phyloP scores from a whole-genome alignment of 2,329 filamentous ascomycete species.

The Curvularia spicifera region DNA sequence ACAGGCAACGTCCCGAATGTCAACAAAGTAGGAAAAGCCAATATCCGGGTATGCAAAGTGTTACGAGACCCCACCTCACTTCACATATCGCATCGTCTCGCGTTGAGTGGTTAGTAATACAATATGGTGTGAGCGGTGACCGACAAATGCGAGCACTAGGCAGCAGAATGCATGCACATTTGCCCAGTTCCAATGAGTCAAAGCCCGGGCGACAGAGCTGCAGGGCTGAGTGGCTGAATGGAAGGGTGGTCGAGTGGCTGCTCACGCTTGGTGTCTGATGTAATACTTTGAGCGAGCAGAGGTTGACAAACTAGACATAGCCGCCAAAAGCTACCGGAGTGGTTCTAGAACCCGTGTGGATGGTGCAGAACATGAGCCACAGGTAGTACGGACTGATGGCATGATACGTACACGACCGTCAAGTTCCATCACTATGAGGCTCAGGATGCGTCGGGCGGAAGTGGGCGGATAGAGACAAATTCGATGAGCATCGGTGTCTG shows the following conservation, averaged over 20 bases:
- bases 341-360: not conserved
- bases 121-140: not conserved
- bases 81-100: not conserved
- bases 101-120: constrained; percentile 8
- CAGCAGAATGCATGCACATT: constrained; percentile 8
- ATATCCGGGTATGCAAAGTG: constrained; percentile 1
- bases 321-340: constrained; percentile 2
- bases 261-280: constrained; percentile 16
- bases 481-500: constrained; percentile 13
- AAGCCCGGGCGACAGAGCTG: constrained; percentile 12
- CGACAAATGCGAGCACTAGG: constrained; percentile 2
- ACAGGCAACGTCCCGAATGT: constrained; percentile 7
- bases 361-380: not conserved
- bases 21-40: constrained; percentile 7
- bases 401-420: constrained; percentile 7
- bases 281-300: not conserved
- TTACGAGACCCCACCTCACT: constrained; percentile 2
- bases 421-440: constrained; percentile 9
- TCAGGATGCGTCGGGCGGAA: constrained; percentile 24
- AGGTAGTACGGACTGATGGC: not conserved
- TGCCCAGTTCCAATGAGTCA: constrained; percentile 23
- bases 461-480: constrained; percentile 25
- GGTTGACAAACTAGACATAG: constrained; percentile 2
- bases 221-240: not conserved
- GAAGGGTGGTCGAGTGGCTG: not conserved